Evolutionary conservation across 1,139 yeast genomes (phyloP).

Genomic region (Yamadazyma oceani): DNA sequence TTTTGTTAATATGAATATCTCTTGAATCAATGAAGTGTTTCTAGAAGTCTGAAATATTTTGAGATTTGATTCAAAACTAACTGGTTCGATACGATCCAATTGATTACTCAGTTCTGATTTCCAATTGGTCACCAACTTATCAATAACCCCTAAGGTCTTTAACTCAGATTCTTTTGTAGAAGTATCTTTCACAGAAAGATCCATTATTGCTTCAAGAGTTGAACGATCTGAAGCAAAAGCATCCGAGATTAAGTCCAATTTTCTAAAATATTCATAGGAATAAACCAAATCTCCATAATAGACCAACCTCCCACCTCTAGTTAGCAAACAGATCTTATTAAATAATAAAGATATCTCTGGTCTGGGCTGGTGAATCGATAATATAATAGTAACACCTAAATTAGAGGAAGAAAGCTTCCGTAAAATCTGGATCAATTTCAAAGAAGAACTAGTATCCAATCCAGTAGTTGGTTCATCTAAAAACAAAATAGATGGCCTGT

Average conservation of each 20-base stretch:
- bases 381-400: constrained; percentile 65
- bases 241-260: constrained; percentile 17
- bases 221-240: no score
- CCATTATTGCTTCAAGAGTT: constrained; percentile 65
- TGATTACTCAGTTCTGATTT: constrained; percentile 14
- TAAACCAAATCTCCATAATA: constrained; percentile 54
- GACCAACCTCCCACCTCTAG: constrained; percentile 65
- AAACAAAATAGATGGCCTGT: constrained; percentile 74
- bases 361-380: constrained; percentile 85
- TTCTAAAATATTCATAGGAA: constrained; percentile 53
- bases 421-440: constrained; percentile 61
- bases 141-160: constrained; percentile 44
- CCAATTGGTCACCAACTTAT: constrained; percentile 53
- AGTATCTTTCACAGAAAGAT: constrained; percentile 68
- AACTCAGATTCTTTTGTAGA: constrained; percentile 42
- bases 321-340: constrained; percentile 69
- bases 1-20: constrained; percentile 53
- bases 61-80: constrained; percentile 23
- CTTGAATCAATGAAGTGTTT: constrained; percentile 36
- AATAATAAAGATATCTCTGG: constrained; percentile 68
- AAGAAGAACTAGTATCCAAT: constrained; percentile 76
- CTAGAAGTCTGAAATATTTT: constrained; percentile 27
- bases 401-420: constrained; percentile 49
- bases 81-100: constrained; percentile 10
- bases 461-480: constrained; percentile 93